Evolutionary conservation across 23 red algal species (phyloP).

Genomic region (Gracilariopsis chorda): DNA sequence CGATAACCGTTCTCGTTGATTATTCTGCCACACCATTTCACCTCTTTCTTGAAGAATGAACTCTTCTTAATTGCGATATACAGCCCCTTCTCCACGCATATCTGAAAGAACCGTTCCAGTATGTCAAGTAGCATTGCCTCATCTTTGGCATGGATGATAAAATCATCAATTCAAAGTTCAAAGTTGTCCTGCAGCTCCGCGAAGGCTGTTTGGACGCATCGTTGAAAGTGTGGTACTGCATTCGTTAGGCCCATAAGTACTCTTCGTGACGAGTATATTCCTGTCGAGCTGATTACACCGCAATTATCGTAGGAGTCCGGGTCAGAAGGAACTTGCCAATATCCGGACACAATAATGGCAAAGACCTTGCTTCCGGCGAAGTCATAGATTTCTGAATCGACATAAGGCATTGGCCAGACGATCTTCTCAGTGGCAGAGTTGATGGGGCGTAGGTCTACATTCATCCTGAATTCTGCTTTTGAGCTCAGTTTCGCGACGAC

Average conservation of each 20-base stretch:
- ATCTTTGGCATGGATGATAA: constrained; percentile 3
- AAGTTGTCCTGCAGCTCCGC: neutral
- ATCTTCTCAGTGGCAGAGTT: neutral
- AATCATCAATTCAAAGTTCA: constrained; percentile 28
- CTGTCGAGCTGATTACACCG: neutral
- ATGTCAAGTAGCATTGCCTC: neutral
- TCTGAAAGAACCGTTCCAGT: constrained; percentile 29
- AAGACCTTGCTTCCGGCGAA: constrained; percentile 1
- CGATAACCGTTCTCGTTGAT: neutral
- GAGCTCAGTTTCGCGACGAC: neutral
- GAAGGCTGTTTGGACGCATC: constrained; percentile 17
- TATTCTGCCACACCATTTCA: constrained; percentile 6
- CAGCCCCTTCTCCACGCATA: neutral
- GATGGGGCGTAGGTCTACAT: neutral
- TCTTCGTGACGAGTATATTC: neutral
- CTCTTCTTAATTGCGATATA: constrained; percentile 1
- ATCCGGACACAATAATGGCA: neutral
- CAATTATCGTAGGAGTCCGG: neutral
- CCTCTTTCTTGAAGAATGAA: neutral
- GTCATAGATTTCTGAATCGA: constrained; percentile 13
- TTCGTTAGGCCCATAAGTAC: neutral
- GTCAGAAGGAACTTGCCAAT: neutral
- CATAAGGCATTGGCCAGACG: constrained; percentile 30
- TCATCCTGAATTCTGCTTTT: constrained; percentile 9
- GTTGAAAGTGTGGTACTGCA: constrained; percentile 30